Evolutionary conservation across 164 flowering plant species (phyloP).

Genomic region (Platanus orientalis): DNA sequence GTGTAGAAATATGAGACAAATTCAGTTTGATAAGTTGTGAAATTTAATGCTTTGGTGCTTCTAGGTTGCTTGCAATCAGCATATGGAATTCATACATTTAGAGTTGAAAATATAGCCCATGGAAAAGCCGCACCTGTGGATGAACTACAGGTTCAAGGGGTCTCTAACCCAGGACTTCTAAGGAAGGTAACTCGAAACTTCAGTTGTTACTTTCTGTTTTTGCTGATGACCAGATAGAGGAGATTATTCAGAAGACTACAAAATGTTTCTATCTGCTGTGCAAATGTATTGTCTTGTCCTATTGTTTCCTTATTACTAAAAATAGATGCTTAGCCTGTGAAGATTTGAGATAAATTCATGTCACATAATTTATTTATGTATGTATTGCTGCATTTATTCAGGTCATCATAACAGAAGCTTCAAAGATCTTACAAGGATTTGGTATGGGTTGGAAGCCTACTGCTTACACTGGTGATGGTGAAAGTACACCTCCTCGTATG

Average conservation of each 20-base stretch:
- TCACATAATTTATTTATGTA: background rate
- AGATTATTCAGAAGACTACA: too few species aligned
- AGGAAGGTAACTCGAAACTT: conserved; percentile 48
- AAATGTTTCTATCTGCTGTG: too few species aligned
- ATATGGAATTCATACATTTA: conserved; percentile 64
- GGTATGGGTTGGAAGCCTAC: conserved; percentile 38
- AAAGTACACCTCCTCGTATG: conserved; percentile 25
- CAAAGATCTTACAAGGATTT: conserved; percentile 43
- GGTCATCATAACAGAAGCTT: conserved; percentile 69
- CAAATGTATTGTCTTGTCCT: background rate
- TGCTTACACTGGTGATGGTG: conserved; percentile 29
- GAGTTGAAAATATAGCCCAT: conserved; percentile 63
- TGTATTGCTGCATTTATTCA: conserved; percentile 18
- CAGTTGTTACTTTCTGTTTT: background rate
- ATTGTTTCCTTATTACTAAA: background rate
- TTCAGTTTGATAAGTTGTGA: background rate
- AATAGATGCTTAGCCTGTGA: background rate
- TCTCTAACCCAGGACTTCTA: conserved; percentile 52
- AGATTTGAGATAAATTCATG: background rate
- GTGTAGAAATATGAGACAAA: background rate
- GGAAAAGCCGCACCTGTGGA: conserved; percentile 83
- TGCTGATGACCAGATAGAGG: too few species aligned
- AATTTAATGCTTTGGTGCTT: conserved; percentile 4
- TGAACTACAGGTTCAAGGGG: conserved; percentile 81
- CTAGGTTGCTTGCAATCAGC: conserved; percentile 78